Evolutionary conservation across 164 flowering plant species (phyloP), one percentile per base, ranked within the genome.

Genomic region (Annona cherimola): DNA sequence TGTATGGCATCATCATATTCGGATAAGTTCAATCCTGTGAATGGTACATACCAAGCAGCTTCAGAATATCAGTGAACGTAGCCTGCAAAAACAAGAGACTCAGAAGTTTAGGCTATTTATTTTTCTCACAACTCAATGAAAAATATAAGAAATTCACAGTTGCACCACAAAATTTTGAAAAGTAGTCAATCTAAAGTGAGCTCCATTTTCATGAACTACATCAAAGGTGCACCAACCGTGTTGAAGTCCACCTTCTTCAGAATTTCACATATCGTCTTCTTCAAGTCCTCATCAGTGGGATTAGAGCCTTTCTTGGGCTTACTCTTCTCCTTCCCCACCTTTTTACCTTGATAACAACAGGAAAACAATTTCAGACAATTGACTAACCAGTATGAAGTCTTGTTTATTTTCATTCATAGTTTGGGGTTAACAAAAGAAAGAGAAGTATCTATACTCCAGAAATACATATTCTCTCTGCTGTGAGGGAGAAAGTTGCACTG

Each of bases 181-280:
- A 50, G 57, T 11, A 16, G 57, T 50, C 0, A 9, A 16, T 50
- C 57, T 50, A 50, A 6, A 41, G 14, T 11, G 42, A 64, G 67
- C 45, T 64, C 9, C 14, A 50, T 50, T 64, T 14, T 42, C 44
- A 26, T 3, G 41, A 14, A 35, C 43, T 64, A 11, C 3, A 40
- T 42, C 41, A 9, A 42, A 64, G 18, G 4, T 8, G 3, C 67
- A 20, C 87, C 79, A 81, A 94, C 98, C 78, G 96, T 94, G 73
- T 89, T 94, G 77, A 92, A 94, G 78, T 94, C 97, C 42, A 94
- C 97, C 74, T 83, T 91, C 70, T 93, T 92, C 68, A 96, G 90
- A 77, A 90, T 91, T 73, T 88, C 93, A 81, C 90, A 87, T 40
- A 85, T 90, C 57, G 86, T 88, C 61, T 78, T 80, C 76, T 86